These are phyloP conservation scores for Croton laevigatus DNA, from an alignment of 441 rosid species.

Conservation along the genomic window DNA sequence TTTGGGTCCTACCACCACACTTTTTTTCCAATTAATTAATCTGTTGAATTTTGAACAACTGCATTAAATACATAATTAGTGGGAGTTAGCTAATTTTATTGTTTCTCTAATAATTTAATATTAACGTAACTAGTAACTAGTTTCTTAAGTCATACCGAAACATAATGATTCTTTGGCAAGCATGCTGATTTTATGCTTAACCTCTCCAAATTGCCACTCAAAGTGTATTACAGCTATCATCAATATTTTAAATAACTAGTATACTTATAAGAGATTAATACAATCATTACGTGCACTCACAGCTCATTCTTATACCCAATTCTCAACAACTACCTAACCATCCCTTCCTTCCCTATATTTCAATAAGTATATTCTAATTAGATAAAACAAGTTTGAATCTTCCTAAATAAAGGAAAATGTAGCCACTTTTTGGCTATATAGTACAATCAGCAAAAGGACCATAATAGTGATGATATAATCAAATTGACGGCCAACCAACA, in stretches of 20 bases:
- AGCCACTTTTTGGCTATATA: too few species aligned
- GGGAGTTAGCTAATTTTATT: conserved; percentile 1
- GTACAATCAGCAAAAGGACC: background rate
- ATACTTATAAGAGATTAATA: background rate
- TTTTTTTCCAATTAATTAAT: background rate
- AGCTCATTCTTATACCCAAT: background rate
- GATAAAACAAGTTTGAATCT: background rate
- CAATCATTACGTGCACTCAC: conserved; percentile 17
- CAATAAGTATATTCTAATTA: too few species aligned
- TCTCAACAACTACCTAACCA: conserved; percentile 6
- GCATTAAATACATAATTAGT: background rate
- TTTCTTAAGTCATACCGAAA: conserved; percentile 6
- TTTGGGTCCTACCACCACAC: background rate
- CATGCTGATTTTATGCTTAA: background rate
- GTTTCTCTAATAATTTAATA: background rate
- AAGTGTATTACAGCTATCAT: conserved; percentile 39
- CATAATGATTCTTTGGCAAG: background rate
- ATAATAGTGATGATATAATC: background rate
- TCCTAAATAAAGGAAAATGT: too few species aligned
- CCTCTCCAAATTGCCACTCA: background rate
- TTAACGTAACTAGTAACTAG: background rate
- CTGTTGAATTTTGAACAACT: background rate
- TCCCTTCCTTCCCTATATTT: background rate
- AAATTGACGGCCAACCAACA: too few species aligned
- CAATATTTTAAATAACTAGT: conserved; percentile 1